Base-by-base conservation (phyloP, 169 alveolate species). In the Plasmodium billcollinsi region DNA sequence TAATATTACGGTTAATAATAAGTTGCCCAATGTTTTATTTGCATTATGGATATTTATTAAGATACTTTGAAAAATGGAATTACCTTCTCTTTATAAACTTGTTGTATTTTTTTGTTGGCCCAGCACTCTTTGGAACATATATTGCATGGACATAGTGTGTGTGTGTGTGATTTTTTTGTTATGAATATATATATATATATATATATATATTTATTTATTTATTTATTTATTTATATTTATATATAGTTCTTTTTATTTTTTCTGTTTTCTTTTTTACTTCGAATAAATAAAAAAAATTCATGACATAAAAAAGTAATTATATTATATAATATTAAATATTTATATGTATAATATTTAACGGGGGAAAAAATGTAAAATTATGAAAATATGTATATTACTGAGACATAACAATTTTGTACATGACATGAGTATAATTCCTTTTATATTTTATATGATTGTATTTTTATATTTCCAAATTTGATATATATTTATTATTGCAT, bases 111-210 rank as follows among this genome's bases (percentile, higher is more conserved):
- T 86, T 86, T 61, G 59, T 86, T 24, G 92, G 92, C 0, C 92
- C 92, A 3, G 88, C 92, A 15, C 52, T 86, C 15, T 86, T 86
- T 72, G 92, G 92, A 12, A 61, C 92, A 52, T 86, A 61, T 47
- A 86, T 86, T 15, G 92, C 88, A 12, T 86, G 92, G 92, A 86
- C 92, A 2, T 86, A 83, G 39, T n/a, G 15, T 69, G 49, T 43
- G 62, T n/a, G n/a, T n/a, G n/a, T n/a, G n/a, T n/a, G n/a, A n/a
- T n/a, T 39, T 39, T 39, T 39, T 39, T 39, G 47, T 39, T 39
- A 61, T 26, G 7, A 18, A 20, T 20, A 61, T 18, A 61, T 20
- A 61, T 61, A 61, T 61, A 18, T 61, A 49, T 18, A 29, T 29
- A 71, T 71, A 15, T 15, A 61, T 61, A 20, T 61, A 61, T n/a